phyloP scores from a whole-genome alignment of 2,329 filamentous ascomycete genomes.

The Pestalotiopsis sp. region DNA sequence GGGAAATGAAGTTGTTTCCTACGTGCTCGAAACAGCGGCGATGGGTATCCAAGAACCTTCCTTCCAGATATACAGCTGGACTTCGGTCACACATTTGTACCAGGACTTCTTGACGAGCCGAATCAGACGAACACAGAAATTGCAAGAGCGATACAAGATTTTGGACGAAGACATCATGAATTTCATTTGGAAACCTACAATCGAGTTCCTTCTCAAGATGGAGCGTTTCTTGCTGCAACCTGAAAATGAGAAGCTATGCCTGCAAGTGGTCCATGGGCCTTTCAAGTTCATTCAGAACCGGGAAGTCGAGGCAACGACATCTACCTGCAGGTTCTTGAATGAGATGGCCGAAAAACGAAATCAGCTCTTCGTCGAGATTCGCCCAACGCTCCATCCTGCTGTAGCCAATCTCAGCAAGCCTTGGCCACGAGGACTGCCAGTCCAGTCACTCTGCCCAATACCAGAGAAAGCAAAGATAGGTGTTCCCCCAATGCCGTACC shows the following conservation, averaged over 20 bases:
- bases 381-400: slow-evolving; percentile 11
- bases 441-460: slow-evolving; percentile 14
- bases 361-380: slow-evolving; percentile 20
- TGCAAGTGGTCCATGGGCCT: neutral
- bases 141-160: neutral
- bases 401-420: slow-evolving; percentile 10
- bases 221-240: slow-evolving; percentile 23
- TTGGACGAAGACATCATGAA: slow-evolving; percentile 14
- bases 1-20: slow-evolving; percentile 19
- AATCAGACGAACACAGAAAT: neutral
- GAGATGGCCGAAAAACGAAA: slow-evolving; percentile 22
- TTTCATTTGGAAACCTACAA: slow-evolving; percentile 34
- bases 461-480: neutral
- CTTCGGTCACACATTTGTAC: neutral
- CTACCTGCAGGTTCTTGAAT: slow-evolving; percentile 21
- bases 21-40: slow-evolving; percentile 15
- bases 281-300: neutral
- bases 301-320: neutral
- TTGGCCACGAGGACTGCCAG: slow-evolving; percentile 23
- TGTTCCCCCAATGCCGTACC: slow-evolving; percentile 19
- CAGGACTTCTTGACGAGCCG: neutral
- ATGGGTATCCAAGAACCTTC: slow-evolving; percentile 14
- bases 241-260: slow-evolving; percentile 6
- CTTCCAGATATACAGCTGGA: neutral
- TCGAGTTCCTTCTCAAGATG: slow-evolving; percentile 27